Percentiles rank a stretch among this genome's conserved stretches.
Evolutionary conservation across 495 filamentous ascomycete genomes (phyloP).

Genomic region (Sabuloglossum arenarium): DNA sequence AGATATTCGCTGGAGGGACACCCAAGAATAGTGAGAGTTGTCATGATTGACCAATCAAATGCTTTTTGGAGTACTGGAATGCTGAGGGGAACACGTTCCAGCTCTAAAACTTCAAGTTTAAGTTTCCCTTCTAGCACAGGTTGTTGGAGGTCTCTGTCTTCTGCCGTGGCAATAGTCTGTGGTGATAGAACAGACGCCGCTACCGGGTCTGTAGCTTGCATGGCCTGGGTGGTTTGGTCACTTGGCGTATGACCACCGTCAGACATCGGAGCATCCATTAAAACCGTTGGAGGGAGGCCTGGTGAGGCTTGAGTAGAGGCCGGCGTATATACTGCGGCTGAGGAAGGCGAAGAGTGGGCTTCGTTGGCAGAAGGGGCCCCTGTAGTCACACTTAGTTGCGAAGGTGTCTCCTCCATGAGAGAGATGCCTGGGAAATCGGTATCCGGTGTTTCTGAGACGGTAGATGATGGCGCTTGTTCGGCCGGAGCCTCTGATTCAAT

Average conservation of each 20-base stretch:
- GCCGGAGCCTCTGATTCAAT: neutral
- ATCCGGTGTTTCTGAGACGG: neutral
- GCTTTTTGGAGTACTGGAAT: conserved; percentile 44
- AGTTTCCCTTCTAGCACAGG: conserved; percentile 25
- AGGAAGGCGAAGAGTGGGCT: neutral
- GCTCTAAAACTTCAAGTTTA: conserved; percentile 52
- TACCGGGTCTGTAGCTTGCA: neutral
- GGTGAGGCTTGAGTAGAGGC: neutral
- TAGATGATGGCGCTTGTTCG: neutral
- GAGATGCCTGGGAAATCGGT: neutral
- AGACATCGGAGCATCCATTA: neutral
- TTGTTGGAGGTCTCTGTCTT: neutral
- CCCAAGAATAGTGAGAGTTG: conserved; percentile 61
- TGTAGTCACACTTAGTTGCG: neutral
- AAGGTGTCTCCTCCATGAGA: neutral
- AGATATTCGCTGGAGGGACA: conserved; percentile 61
- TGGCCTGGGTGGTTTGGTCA: neutral
- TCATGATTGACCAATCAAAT: conserved; percentile 62
- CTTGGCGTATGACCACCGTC: too few relatives aligned
- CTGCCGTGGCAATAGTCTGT: neutral
- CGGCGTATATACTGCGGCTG: neutral
- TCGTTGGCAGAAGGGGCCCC: neutral
- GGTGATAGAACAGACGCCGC: neutral
- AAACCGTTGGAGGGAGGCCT: neutral
- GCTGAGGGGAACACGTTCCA: conserved; percentile 64